phyloP scores from a whole-genome alignment of 345 rosid species.

The Bruguiera gymnorhiza region DNA sequence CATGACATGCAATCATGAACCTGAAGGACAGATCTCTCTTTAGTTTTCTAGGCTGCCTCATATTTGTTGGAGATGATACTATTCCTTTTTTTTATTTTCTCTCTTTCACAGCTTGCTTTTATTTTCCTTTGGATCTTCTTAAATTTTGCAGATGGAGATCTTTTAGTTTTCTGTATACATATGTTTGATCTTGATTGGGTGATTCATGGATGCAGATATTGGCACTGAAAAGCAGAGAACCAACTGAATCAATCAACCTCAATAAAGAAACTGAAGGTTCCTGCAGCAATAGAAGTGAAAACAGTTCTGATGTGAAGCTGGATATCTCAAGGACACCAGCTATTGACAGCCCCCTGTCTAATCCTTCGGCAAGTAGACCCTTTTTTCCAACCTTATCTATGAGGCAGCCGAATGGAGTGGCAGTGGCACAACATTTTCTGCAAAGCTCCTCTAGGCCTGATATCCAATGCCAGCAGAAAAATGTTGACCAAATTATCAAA shows the following conservation, averaged over 20 bases:
- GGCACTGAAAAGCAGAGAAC: constrained; percentile 83
- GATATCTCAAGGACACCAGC: constrained; percentile 77
- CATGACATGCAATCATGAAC: constrained; percentile 11
- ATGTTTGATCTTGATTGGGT: constrained; percentile 17
- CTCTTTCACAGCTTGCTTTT: neutral
- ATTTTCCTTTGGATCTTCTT: neutral
- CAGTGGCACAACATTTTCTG: constrained; percentile 55
- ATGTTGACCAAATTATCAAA: constrained; percentile 57
- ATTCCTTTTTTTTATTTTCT: neutral
- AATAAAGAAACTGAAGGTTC: constrained; percentile 96
- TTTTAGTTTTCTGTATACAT: neutral
- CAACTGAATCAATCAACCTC: constrained; percentile 79
- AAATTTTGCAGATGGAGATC: too few species aligned
- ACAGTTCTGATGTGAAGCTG: constrained; percentile 78
- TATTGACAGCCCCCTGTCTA: constrained; percentile 62
- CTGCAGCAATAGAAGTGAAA: constrained; percentile 89
- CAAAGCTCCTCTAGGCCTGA: constrained; percentile 20
- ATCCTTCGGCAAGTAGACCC: constrained; percentile 43
- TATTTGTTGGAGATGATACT: neutral
- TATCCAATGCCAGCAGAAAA: constrained; percentile 34
- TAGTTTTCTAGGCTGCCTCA: neutral
- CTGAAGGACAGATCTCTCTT: constrained; percentile 6
- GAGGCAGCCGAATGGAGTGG: constrained; percentile 20
- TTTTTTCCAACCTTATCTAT: constrained; percentile 57
- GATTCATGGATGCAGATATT: constrained; percentile 48